These are phyloP conservation scores for Xylariaceae sp. DNA, from an alignment of 2,329 filamentous ascomycete species.

Conservation along the genomic window DNA sequence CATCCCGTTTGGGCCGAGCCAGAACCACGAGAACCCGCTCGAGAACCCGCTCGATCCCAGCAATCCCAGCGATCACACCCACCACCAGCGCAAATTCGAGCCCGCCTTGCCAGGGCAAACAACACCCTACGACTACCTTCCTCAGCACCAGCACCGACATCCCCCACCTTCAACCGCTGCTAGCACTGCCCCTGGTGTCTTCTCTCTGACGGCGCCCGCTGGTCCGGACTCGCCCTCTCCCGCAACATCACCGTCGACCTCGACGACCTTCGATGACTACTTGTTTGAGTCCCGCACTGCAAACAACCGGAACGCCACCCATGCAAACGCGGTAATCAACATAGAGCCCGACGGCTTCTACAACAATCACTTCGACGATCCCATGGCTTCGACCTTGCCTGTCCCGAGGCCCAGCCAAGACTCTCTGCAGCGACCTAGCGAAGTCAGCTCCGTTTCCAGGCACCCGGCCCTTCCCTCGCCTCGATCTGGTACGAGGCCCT, in stretches of 20 bases:
- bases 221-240: neutral
- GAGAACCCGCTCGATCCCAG: neutral
- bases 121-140: neutral
- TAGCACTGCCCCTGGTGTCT: conserved; percentile 14
- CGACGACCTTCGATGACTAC: conserved; percentile 18
- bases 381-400: conserved; percentile 38
- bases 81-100: conserved; percentile 16
- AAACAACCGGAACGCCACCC: conserved; percentile 35
- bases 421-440: conserved; percentile 44
- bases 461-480: conserved; percentile 39
- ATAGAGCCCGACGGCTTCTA: conserved; percentile 45
- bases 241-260: neutral
- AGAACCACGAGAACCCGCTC: conserved; percentile 12
- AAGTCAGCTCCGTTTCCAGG: conserved; percentile 46
- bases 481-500: conserved; percentile 39
- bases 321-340: conserved; percentile 35
- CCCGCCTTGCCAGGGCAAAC: conserved; percentile 17
- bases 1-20: conserved; percentile 15
- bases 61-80: conserved; percentile 4
- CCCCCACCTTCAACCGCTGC: conserved; percentile 19
- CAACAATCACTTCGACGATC: conserved; percentile 42
- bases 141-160: conserved; percentile 19
- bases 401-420: conserved; percentile 40
- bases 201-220: conserved; percentile 12
- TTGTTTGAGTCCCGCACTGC: conserved; percentile 36